phyloP scores from a whole-genome alignment of 2,329 filamentous ascomycete species.

The Verticillium alfalfae region DNA sequence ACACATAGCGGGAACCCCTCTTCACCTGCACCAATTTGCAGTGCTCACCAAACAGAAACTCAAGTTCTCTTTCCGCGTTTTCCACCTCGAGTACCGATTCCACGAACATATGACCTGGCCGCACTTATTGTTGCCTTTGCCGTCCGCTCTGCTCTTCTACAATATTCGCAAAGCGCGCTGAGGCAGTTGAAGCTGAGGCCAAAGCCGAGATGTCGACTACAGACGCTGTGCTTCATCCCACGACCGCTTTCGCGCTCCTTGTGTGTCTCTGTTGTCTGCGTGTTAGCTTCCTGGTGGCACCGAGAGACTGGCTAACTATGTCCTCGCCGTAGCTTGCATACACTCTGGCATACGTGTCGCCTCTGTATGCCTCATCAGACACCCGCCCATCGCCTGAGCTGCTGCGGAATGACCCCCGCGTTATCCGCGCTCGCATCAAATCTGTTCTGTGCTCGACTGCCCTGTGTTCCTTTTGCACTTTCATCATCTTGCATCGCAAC shows the following conservation, averaged over 20 bases:
- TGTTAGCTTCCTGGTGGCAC: too few species aligned
- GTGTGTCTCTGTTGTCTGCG: conserved; percentile 3
- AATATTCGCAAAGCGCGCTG: neutral
- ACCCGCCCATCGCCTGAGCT: conserved; percentile 76
- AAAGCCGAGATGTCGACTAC: neutral
- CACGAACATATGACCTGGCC: too few species aligned
- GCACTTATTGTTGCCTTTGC: too few species aligned
- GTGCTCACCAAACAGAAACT: neutral
- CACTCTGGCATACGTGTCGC: conserved; percentile 83
- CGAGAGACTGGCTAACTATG: too few species aligned
- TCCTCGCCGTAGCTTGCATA: conserved; percentile 56
- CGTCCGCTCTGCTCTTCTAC: neutral
- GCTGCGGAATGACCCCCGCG: conserved; percentile 80
- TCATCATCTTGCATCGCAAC: conserved; percentile 49
- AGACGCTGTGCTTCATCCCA: conserved; percentile 1
- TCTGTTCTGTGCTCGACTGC: conserved; percentile 73
- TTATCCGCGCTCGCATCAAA: conserved; percentile 80
- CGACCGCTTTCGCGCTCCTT: conserved; percentile 9
- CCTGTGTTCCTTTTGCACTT: conserved; percentile 60
- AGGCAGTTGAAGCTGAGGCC: neutral
- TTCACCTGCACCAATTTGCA: neutral
- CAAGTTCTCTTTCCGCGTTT: neutral
- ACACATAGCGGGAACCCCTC: too few species aligned
- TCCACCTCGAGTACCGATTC: too few species aligned
- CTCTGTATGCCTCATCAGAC: conserved; percentile 77